Evolutionary conservation across 768 basidiomycete genomes (phyloP).

Genomic region (Roridomyces roridus): DNA sequence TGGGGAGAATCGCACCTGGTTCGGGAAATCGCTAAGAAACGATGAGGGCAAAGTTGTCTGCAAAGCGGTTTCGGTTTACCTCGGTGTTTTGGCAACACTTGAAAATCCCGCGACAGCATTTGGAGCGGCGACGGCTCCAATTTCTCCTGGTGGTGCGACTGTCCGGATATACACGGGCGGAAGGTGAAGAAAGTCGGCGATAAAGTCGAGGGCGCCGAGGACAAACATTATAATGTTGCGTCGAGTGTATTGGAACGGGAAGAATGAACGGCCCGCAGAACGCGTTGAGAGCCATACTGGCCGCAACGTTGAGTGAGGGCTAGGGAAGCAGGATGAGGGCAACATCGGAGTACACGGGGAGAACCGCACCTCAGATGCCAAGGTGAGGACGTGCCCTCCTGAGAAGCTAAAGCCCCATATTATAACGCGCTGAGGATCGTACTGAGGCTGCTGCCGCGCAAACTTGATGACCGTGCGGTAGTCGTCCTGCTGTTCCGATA

Average conservation of each 20-base stretch:
- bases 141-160: conserved; percentile 25
- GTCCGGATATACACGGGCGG: conserved; percentile 33
- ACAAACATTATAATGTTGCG: conserved; percentile 25
- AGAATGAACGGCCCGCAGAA: conserved; percentile 30
- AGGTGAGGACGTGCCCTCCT: conserved; percentile 37
- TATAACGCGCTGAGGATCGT: conserved; percentile 37
- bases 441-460: conserved; percentile 34
- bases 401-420: conserved; percentile 42
- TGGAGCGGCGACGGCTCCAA: conserved; percentile 25
- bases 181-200: conserved; percentile 30
- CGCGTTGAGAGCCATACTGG: conserved; percentile 35
- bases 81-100: conserved; percentile 10
- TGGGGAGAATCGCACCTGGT: conserved; percentile 1
- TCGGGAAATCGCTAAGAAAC: conserved; percentile 16
- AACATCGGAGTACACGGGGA: background rate
- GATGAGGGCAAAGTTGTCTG: background rate
- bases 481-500: conserved; percentile 40
- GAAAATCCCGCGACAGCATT: conserved; percentile 27
- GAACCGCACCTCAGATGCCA: conserved; percentile 33
- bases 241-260: conserved; percentile 13
- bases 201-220: conserved; percentile 30
- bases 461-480: conserved; percentile 43
- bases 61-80: background rate
- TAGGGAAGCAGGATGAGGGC: background rate
- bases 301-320: conserved; percentile 31